Base-by-base conservation (phyloP, 805 yeast genomes). In the Yamadazyma nakazawae region DNA sequence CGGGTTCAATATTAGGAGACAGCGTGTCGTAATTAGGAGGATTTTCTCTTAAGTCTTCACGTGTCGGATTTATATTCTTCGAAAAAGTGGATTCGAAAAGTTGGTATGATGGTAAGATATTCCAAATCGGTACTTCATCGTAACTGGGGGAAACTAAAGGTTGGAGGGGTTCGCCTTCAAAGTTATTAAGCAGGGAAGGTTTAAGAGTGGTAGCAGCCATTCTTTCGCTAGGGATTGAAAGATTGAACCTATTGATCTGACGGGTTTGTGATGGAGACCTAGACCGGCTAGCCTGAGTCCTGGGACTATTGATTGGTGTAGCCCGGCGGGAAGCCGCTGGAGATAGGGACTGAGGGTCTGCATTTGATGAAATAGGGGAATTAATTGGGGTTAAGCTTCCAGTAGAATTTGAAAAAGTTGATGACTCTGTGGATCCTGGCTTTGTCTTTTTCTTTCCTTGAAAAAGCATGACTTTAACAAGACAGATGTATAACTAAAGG, bases 21-120 rank as follows among this genome's bases (percentile, higher is more conserved):
- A 36, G 19, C 5, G 16, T 32, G 37, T 43, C 51, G 53, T 70
- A 70, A 13, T 53, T 51, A 5, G 75, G 75, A 2, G 74, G 74
- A 26, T 56, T 63, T 2, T 55, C 50, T 35, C 62, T 46, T 24
- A 53, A 37, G 40, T 68, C 65, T 38, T 68, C 72, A 0, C 50
- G 48, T 14, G 62, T 56, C 10, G 74, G 72, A 9, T 64, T 60
- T 43, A 68, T 56, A 44, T 57, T 61, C 43, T 65, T 67, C 17
- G 72, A 66, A 36, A 70, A 61, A 3, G 72, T 68, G 24, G 68
- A 62, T 49, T 63, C 67, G 47, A 62, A 67, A 68, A 70, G 64
- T 40, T 67, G 69, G 50, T 70, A 70, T 3, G 73, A 68, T 3
- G 75, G 75, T 16, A 70, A 53, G 37, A 70, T 68, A 44, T 63